Base-by-base conservation (phyloP, 208 protist genomes). In the Tritrichomonas foetus region DNA sequence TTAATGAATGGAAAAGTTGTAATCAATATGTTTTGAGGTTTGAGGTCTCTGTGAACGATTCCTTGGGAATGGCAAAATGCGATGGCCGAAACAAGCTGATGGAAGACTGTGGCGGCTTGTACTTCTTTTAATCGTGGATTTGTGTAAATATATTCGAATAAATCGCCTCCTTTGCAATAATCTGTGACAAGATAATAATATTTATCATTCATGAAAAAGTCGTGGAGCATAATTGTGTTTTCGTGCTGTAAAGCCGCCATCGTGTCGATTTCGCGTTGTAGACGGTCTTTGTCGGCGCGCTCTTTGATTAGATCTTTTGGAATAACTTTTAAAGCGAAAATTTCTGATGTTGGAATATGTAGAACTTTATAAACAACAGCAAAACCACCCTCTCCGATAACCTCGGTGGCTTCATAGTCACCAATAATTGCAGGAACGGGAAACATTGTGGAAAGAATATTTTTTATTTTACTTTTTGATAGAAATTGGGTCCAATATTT, bases 61-160 rank as follows among this genome's bases (percentile, higher is more conserved):
- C 74, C 74, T 49, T 14, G 13, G 5, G 33, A 50, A 47, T 82
- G 74, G 41, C 74, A 82, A 82, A 53, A 82, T 50, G 5, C 41
- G 30, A 82, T 47, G 22, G 74, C 74, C 25, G 74, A 82, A 53
- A 82, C 41, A 82, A 82, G 49, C 30, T 82, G 74, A 53, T 82
- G 74, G 53, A 82, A 82, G 44, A 78, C 69, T 44, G 25, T 41
- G 20, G 69, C 69, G 3, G 36, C 36, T 78, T 78, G 69, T 16
- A 36, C 36, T 44, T 78, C 69, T 41, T 36, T 25, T 25, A 78
- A 33, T 1, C 36, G 22, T 13, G 25, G 25, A 41, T 22, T 44
- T 13, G 33, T 25, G 14, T 22, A 78, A 25, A 78, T 78, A 36
- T 41, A 16, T 36, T 25, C 14, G 44, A 41, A 78, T 44, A 82